Percentiles rank a stretch among this genome's conserved stretches.
Evolutionary conservation across 2,329 filamentous ascomycete species (phyloP).

Genomic region (Monosporascus sp.): DNA sequence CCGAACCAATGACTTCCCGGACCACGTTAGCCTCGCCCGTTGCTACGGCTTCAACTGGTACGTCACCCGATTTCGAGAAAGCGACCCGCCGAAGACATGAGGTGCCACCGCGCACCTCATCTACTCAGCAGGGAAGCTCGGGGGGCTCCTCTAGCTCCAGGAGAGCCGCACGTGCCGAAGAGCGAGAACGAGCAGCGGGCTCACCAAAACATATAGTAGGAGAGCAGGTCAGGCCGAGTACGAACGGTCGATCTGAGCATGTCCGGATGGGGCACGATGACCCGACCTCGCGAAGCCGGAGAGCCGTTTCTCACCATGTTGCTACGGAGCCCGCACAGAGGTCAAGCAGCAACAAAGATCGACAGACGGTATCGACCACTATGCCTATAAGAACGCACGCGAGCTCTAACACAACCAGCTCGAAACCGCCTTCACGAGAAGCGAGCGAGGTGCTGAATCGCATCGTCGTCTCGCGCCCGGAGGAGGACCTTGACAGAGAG

Average conservation of each 20-base stretch:
- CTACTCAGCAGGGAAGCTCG: conserved; percentile 50
- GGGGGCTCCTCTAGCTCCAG: conserved; percentile 36
- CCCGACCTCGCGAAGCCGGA: conserved; percentile 34
- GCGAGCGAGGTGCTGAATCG: conserved; percentile 75
- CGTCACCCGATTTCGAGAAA: conserved; percentile 38
- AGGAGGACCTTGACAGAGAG: conserved; percentile 68
- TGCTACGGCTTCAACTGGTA: conserved; percentile 28
- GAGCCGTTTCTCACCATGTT: conserved; percentile 29
- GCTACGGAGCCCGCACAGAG: conserved; percentile 36
- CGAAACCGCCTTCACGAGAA: conserved; percentile 63
- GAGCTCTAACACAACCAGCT: conserved; percentile 42
- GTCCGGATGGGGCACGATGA: conserved; percentile 29
- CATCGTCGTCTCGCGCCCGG: conserved; percentile 70
- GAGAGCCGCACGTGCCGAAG: conserved; percentile 39
- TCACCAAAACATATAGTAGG: conserved; percentile 37
- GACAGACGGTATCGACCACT: conserved; percentile 28
- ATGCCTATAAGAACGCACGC: conserved; percentile 42
- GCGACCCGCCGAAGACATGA: conserved; percentile 53
- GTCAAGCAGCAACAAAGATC: conserved; percentile 35
- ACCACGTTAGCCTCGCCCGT: conserved; percentile 39
- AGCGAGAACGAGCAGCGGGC: conserved; percentile 37
- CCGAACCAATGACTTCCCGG: conserved; percentile 44
- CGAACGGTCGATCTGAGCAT: conserved; percentile 28
- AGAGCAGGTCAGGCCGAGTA: conserved; percentile 32
- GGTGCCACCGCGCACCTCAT: conserved; percentile 78